phyloP scores from a whole-genome alignment of 345 rosid genomes.

The Corchorus olitorius region DNA sequence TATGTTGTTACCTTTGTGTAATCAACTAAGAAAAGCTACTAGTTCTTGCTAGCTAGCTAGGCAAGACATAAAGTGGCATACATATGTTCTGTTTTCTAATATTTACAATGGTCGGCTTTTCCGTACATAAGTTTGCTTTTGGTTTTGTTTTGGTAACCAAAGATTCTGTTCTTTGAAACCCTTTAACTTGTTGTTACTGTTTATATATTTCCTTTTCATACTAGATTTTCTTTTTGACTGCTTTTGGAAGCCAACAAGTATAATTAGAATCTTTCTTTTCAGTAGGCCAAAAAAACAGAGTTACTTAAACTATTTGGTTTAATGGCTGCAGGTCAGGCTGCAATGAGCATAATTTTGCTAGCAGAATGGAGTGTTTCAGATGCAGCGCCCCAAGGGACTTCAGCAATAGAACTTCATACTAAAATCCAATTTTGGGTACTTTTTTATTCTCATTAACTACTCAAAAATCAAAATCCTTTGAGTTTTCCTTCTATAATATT shows the following conservation, averaged over 20 bases:
- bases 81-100: neutral
- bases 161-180: neutral
- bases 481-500: neutral
- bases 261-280: neutral
- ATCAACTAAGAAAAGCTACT: neutral
- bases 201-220: neutral
- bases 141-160: neutral
- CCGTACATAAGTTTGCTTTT: neutral
- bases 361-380: conserved; percentile 79
- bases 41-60: neutral
- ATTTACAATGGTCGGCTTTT: neutral
- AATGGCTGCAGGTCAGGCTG: conserved; percentile 59
- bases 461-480: neutral
- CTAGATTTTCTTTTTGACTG: conserved; percentile 12
- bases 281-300: neutral
- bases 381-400: conserved; percentile 87
- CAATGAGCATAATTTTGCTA: conserved; percentile 90
- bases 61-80: neutral
- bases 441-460: neutral
- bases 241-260: neutral
- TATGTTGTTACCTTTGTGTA: neutral
- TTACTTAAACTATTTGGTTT: too few relatives aligned
- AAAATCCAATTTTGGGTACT: conserved; percentile 25
- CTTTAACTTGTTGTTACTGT: neutral
- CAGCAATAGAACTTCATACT: conserved; percentile 38